Base-by-base conservation (phyloP, 768 basidiomycete genomes). In the Phylloporus scabripes region DNA sequence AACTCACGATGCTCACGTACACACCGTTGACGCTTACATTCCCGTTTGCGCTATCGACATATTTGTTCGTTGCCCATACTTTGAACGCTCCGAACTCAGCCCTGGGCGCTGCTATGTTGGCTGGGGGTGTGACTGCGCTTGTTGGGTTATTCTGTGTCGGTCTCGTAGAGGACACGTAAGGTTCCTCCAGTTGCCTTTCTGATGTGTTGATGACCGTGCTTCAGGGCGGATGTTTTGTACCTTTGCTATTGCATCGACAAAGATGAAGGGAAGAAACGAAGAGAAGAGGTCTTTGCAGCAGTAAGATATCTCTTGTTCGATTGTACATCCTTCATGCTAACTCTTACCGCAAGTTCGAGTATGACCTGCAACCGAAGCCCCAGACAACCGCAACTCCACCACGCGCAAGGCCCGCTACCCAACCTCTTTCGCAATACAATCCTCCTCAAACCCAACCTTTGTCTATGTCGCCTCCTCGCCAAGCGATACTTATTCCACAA, bases 31-130 rank as follows among this genome's bases (percentile, higher is more conserved):
- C 85, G 1, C 71, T 92, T 51, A 87, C 88, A 1, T 77, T 93
- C 54, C 87, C 91, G 5, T 87, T 90, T 54, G 83, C 90, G 12
- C 71, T 94, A 24, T 70, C 79, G 32, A 87, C 91, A 5, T 96
- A 95, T 65, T 67, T 97, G 17, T 89, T 94, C 56, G 87, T 92
- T n/a, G 86, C 90, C 2, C 88, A 91, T 66, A 84, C 86, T 0
- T 68, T 92, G 18, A 63, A 66, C 15, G 80, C 82, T 21, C 88
- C 90, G 0, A 65, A 82, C 40, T 77, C 86, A 57, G 89, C 91
- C 0, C 72, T 92, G 7, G 75, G 82, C 11, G 86, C 87, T 18
- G 81, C 87, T 1, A 56, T 94, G 14, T 71, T 94, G 4, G 86
- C 85, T 20, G 92, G 85, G 3, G 82, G 79, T 9, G 81, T 90